Evolutionary conservation across 2,329 filamentous ascomycete species (phyloP).

Genomic region (Arthroderma sp.): DNA sequence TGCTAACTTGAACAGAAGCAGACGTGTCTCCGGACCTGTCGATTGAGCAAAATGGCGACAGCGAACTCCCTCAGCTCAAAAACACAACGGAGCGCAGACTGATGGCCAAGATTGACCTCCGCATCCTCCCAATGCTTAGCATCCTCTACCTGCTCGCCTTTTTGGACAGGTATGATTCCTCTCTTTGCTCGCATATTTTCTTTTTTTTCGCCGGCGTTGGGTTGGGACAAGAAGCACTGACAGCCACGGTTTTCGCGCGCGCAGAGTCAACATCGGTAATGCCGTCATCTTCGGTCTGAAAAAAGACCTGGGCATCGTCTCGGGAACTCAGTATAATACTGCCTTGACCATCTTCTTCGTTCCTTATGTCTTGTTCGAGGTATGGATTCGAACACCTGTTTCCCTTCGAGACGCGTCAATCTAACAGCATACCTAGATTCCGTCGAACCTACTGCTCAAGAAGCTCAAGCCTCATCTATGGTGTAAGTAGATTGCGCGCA

Average conservation of each 20-base stretch:
- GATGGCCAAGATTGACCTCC: constrained; percentile 57
- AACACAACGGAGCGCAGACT: constrained; percentile 47
- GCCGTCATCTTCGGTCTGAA: constrained; percentile 56
- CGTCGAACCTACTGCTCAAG: constrained; percentile 62
- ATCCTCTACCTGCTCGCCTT: constrained; percentile 61
- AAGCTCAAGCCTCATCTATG: constrained; percentile 54
- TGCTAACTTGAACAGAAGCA: not conserved
- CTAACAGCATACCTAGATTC: constrained; percentile 43
- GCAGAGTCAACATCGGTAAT: constrained; percentile 66
- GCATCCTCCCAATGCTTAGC: constrained; percentile 59
- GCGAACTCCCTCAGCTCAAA: constrained; percentile 17
- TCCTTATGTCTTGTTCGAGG: constrained; percentile 52
- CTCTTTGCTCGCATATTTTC: not conserved
- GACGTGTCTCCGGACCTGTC: constrained; percentile 8
- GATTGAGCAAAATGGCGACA: constrained; percentile 5
- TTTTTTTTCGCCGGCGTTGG: not conserved
- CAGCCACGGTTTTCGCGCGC: not conserved
- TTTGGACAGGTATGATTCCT: constrained; percentile 38
- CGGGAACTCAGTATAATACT: constrained; percentile 54
- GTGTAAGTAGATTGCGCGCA: constrained; percentile 34
- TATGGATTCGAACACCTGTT: constrained; percentile 44
- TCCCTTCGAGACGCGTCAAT: no score
- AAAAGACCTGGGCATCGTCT: constrained; percentile 47
- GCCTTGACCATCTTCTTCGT: constrained; percentile 72
- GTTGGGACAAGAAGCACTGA: not conserved